A percentile compares a stretch with the other conserved stretches of the same genome.
Evolutionary conservation across 2,329 filamentous ascomycete species (phyloP).

Genomic region (Lachnellula cervina): DNA sequence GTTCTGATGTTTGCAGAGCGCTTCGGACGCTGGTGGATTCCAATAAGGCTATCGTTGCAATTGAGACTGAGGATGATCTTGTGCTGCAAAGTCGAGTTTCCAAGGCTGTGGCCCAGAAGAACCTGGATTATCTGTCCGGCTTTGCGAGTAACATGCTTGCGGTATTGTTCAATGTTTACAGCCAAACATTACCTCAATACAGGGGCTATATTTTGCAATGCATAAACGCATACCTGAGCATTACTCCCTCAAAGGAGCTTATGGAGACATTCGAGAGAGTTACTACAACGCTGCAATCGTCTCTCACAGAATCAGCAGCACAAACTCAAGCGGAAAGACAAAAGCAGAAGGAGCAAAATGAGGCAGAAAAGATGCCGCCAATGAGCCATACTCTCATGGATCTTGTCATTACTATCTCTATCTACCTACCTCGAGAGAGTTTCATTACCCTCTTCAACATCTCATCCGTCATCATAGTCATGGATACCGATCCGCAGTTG

Average conservation of each 20-base stretch:
- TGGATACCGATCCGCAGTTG: slow-evolving; percentile 78
- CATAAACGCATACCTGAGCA: slow-evolving; percentile 90
- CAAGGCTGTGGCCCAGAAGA: slow-evolving; percentile 69
- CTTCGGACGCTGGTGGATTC: slow-evolving; percentile 87
- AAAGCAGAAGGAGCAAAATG: slow-evolving; percentile 52
- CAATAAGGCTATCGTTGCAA: slow-evolving; percentile 72
- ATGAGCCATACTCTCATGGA: slow-evolving; percentile 96
- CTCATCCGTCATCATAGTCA: slow-evolving; percentile 75
- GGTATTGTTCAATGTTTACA: slow-evolving; percentile 98
- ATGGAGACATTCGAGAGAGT: slow-evolving; percentile 86
- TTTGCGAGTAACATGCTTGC: slow-evolving; percentile 88
- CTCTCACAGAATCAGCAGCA: slow-evolving; percentile 55
- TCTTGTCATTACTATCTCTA: slow-evolving; percentile 90
- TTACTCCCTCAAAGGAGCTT: slow-evolving; percentile 72
- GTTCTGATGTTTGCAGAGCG: slow-evolving; percentile 80
- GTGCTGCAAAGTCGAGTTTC: slow-evolving; percentile 74
- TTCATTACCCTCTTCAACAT: slow-evolving; percentile 84
- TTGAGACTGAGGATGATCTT: slow-evolving; percentile 63
- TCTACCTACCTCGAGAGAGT: slow-evolving; percentile 83
- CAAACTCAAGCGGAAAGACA: slow-evolving; percentile 62
- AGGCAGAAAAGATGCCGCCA: slow-evolving; percentile 73
- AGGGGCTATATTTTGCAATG: slow-evolving; percentile 87
- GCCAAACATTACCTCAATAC: slow-evolving; percentile 88
- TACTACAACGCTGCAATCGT: slow-evolving; percentile 72
- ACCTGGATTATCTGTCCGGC: slow-evolving; percentile 71